phyloP scores from a whole-genome alignment of 768 basidiomycete genomes.

The Artomyces pyxidatus region DNA sequence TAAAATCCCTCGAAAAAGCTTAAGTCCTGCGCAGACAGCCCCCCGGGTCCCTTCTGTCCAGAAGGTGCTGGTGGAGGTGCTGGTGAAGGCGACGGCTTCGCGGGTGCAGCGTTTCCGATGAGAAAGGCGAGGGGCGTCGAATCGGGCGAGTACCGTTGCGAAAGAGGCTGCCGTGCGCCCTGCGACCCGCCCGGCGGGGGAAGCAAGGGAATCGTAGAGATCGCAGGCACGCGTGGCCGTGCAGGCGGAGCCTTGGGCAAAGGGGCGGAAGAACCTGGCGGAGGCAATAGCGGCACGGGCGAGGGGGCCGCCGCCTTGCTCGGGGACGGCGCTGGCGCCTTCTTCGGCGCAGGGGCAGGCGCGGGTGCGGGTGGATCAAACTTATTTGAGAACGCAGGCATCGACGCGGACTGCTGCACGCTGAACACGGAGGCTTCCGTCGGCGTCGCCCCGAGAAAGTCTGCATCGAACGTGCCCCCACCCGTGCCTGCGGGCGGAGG shows the following conservation, averaged over 20 bases:
- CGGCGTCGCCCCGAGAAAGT: slow-evolving; percentile 5
- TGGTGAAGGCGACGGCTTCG: neutral
- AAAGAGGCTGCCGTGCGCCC: neutral
- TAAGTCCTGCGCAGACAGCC: slow-evolving; percentile 74
- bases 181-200: slow-evolving; percentile 7
- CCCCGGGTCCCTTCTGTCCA: slow-evolving; percentile 30
- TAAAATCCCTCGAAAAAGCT: slow-evolving; percentile 80
- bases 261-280: neutral
- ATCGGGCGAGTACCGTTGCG: slow-evolving; percentile 3
- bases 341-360: too few relatives aligned
- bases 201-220: slow-evolving; percentile 3
- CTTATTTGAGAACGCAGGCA: neutral
- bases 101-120: slow-evolving; percentile 2
- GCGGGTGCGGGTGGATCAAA: neutral
- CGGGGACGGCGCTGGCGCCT: neutral
- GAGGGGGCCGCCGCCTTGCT: neutral
- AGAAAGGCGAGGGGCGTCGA: slow-evolving; percentile 14
- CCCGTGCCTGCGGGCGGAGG: slow-evolving; percentile 5
- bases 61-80: slow-evolving; percentile 11
- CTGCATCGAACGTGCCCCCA: slow-evolving; percentile 1
- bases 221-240: neutral
- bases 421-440: neutral
- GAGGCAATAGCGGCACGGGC: neutral
- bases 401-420: neutral
- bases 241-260: neutral